Percentiles rank a stretch among this genome's conserved stretches.
Evolutionary conservation across 495 filamentous ascomycete genomes (phyloP).

Genomic region (Platismatia glauca): DNA sequence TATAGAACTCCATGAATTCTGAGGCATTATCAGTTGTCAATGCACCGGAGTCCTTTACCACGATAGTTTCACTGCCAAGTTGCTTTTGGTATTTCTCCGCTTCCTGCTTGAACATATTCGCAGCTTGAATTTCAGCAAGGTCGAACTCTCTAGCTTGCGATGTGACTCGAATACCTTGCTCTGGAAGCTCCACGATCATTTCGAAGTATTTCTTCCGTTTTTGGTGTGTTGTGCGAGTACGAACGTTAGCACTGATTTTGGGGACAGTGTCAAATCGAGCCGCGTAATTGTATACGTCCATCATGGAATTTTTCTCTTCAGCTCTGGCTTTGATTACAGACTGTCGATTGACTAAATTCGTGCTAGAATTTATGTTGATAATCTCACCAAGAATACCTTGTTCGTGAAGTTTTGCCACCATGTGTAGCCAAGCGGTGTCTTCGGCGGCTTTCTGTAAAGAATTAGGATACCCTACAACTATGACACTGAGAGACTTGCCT

Average conservation of each 20-base stretch:
- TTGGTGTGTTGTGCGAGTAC: conserved; percentile 11
- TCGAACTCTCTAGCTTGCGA: conserved; percentile 25
- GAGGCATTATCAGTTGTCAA: conserved; percentile 35
- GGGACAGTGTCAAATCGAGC: conserved; percentile 38
- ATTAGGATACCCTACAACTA: conserved; percentile 7
- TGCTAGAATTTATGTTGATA: conserved; percentile 19
- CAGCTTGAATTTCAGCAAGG: conserved; percentile 33
- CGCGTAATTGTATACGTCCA: conserved; percentile 43
- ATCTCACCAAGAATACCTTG: conserved; percentile 27
- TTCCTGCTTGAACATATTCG: conserved; percentile 34
- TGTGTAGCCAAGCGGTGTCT: conserved; percentile 28
- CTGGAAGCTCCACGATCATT: conserved; percentile 34
- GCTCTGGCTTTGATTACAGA: conserved; percentile 13
- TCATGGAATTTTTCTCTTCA: conserved; percentile 29
- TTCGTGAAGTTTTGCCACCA: conserved; percentile 30
- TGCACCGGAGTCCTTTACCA: conserved; percentile 31
- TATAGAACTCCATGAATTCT: conserved; percentile 38
- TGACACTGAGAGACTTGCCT: conserved; percentile 20
- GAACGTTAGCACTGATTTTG: conserved; percentile 21
- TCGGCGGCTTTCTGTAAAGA: conserved; percentile 30
- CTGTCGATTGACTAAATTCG: conserved; percentile 22
- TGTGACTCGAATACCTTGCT: conserved; percentile 34
- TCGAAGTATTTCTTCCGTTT: conserved; percentile 22
- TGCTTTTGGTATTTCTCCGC: conserved; percentile 36
- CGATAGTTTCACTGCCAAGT: conserved; percentile 30